Evolutionary conservation across 108 stramenopile genomes (phyloP).

Genomic region (Parietichytrium sp.): DNA sequence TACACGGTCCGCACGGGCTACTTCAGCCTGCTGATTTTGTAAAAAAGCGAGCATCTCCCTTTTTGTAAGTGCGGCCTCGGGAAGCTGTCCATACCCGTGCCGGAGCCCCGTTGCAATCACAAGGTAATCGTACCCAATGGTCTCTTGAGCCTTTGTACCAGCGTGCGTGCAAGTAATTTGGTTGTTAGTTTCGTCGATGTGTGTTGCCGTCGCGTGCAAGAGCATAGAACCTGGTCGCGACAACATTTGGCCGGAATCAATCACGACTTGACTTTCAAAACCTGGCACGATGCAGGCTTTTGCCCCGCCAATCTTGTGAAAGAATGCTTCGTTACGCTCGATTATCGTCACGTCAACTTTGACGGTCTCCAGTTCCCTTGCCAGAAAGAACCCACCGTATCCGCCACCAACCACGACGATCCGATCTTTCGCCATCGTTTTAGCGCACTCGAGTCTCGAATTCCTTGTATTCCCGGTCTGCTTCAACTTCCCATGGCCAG

Average conservation of each 20-base stretch:
- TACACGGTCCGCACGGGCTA: background rate
- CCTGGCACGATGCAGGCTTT: conserved; percentile 20
- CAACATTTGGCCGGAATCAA: background rate
- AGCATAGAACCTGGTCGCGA: background rate
- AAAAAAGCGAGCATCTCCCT: background rate
- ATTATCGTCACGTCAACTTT: background rate
- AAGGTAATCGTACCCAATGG: background rate
- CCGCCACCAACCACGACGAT: background rate
- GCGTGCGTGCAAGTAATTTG: background rate
- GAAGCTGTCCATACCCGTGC: conserved; percentile 34
- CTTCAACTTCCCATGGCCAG: too few species aligned
- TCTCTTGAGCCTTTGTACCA: too few species aligned
- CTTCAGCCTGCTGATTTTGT: background rate
- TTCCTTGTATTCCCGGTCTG: too few species aligned
- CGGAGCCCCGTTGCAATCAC: background rate
- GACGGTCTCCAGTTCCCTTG: background rate
- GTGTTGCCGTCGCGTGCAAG: background rate
- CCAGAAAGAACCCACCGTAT: background rate
- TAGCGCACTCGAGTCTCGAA: too few species aligned
- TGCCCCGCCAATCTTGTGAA: conserved; percentile 13
- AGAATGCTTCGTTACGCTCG: background rate
- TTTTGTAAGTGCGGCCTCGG: background rate
- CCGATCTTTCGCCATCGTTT: too few species aligned
- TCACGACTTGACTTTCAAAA: background rate
- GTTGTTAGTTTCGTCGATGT: background rate